phyloP scores from a whole-genome alignment of 306 rosid genomes.

The Gynostemma pentaphyllum region DNA sequence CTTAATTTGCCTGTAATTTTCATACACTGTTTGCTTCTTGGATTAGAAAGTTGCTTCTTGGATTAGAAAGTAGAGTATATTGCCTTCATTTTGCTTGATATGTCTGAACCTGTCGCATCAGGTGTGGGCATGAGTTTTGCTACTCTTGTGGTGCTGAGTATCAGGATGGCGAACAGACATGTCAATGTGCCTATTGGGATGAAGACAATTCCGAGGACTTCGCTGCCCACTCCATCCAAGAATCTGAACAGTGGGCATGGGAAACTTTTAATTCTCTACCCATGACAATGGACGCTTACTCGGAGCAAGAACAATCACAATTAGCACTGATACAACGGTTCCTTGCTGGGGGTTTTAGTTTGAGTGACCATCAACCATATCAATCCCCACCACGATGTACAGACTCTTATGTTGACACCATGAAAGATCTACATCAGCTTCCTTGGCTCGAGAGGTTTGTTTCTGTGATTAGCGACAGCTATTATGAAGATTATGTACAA shows the following conservation, averaged over 20 bases:
- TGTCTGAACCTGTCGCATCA: slow-evolving; percentile 7
- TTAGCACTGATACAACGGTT: slow-evolving; percentile 74
- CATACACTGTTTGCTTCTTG: too few species aligned
- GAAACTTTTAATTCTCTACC: slow-evolving; percentile 80
- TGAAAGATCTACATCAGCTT: slow-evolving; percentile 95
- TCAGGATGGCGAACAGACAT: slow-evolving; percentile 51
- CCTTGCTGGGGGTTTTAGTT: slow-evolving; percentile 77
- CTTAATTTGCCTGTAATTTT: too few species aligned
- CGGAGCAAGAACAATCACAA: slow-evolving; percentile 88
- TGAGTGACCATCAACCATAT: slow-evolving; percentile 64
- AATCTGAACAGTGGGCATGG: slow-evolving; percentile 99
- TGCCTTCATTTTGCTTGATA: background rate
- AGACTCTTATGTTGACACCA: slow-evolving; percentile 60
- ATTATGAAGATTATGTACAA: slow-evolving; percentile 68
- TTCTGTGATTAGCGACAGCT: slow-evolving; percentile 85
- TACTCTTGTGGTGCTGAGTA: slow-evolving; percentile 79
- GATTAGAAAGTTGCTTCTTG: too few species aligned
- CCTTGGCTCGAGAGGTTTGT: slow-evolving; percentile 97
- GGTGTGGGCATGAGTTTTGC: slow-evolving; percentile 90
- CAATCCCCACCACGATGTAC: slow-evolving; percentile 90
- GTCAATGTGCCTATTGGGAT: slow-evolving; percentile 83
- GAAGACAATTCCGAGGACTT: slow-evolving; percentile 52
- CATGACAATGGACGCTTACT: slow-evolving; percentile 73
- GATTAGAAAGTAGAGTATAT: background rate
- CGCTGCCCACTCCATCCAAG: slow-evolving; percentile 59